Conservation (phyloP, 192 early-diverging fungal species). For the Coemansia sp. region DNA sequence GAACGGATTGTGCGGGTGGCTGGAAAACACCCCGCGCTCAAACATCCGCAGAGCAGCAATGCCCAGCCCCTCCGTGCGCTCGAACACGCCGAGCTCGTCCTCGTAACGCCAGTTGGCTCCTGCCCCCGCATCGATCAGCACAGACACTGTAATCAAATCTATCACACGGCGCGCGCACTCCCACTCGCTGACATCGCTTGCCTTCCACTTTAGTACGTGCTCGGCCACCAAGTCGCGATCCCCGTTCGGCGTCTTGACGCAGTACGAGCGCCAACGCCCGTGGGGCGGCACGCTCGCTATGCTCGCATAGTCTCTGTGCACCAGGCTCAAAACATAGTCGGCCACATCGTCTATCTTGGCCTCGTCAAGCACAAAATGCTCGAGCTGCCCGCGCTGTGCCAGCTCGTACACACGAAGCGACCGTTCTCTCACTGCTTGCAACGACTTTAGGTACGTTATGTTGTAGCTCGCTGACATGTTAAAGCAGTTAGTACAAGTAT, state of each 20-base stretch:
- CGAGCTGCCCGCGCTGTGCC: conserved; percentile 54
- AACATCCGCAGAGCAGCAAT: conserved; percentile 86
- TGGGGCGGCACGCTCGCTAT: conserved; percentile 76
- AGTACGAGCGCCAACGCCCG: conserved; percentile 83
- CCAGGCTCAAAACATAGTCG: conserved; percentile 62
- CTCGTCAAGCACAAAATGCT: conserved; percentile 72
- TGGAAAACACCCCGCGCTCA: conserved; percentile 72
- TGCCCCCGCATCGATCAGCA: conserved; percentile 90
- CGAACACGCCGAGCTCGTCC: conserved; percentile 53
- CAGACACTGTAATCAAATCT: conserved; percentile 85
- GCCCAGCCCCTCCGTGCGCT: conserved; percentile 82
- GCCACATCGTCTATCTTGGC: conserved; percentile 63
- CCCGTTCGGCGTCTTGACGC: conserved; percentile 27
- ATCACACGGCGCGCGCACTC: conserved; percentile 68
- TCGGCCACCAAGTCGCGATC: conserved; percentile 52
- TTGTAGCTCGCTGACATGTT: conserved; percentile 17
- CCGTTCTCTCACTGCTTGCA: conserved; percentile 73
- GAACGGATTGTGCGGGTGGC: conserved; percentile 52
- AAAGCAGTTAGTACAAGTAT: too few species aligned
- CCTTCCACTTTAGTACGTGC: conserved; percentile 31
- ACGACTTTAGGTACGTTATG: conserved; percentile 60
- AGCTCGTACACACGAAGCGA: conserved; percentile 61
- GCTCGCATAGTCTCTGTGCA: conserved; percentile 67
- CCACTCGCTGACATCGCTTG: conserved; percentile 19
- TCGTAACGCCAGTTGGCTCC: conserved; percentile 76